These are phyloP conservation scores for Tothia fuscella DNA, from an alignment of 2,329 filamentous ascomycete genomes.

Conservation along the genomic window DNA sequence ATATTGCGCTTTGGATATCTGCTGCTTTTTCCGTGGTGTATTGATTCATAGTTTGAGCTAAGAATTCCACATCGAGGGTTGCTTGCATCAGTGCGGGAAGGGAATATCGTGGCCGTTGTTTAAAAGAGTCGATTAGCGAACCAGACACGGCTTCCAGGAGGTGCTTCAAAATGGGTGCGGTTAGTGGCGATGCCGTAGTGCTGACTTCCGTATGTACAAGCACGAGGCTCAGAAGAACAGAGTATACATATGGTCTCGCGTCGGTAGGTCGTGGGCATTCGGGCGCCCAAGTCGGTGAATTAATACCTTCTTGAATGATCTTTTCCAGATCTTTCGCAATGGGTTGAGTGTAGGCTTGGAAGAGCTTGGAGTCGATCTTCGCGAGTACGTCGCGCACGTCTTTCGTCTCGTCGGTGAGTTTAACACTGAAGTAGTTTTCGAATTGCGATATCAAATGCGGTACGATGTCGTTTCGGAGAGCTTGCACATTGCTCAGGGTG, in stretches of 20 bases:
- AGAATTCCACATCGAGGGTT: conserved; percentile 92
- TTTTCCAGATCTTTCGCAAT: conserved; percentile 54
- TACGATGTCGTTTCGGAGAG: conserved; percentile 68
- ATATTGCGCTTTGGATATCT: conserved; percentile 78
- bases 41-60: conserved; percentile 81
- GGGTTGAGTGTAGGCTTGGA: conserved; percentile 81
- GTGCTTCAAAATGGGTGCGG: conserved; percentile 70
- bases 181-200: conserved; percentile 54
- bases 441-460: conserved; percentile 85
- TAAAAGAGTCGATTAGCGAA: conserved; percentile 74
- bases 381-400: conserved; percentile 81
- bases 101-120: conserved; percentile 51
- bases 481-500: conserved; percentile 83
- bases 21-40: conserved; percentile 78
- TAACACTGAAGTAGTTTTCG: conserved; percentile 86
- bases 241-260: conserved; percentile 82
- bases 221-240: conserved; percentile 71
- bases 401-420: conserved; percentile 84
- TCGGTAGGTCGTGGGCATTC: conserved; percentile 48
- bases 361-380: conserved; percentile 83
- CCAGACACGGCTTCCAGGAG: conserved; percentile 71
- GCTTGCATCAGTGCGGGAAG: conserved; percentile 88
- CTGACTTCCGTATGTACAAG: conserved; percentile 70
- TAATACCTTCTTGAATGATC: conserved; percentile 64
- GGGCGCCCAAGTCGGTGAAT: conserved; percentile 60